Conservation (phyloP, 306 rosid species). For the Acacia crassicarpa region DNA sequence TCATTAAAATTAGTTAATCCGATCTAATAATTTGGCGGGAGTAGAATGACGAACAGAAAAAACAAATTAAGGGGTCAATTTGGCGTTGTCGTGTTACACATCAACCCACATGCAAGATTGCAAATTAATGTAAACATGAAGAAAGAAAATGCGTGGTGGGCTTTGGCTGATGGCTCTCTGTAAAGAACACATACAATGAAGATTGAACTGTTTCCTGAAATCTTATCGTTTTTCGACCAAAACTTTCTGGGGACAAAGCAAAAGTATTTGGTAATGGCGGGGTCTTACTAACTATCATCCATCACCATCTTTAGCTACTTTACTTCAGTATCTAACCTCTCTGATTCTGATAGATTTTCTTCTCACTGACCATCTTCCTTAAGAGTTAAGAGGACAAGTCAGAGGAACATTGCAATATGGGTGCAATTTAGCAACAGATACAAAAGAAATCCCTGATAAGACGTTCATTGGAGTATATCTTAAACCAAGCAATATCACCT, state of each 20-base stretch:
- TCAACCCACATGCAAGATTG: slow-evolving; percentile 15
- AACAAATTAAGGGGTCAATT: neutral
- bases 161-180: neutral
- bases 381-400: neutral
- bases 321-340: neutral
- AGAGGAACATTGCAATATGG: neutral
- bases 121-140: slow-evolving; percentile 20
- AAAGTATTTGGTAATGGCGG: slow-evolving; percentile 25
- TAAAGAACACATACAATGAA: neutral
- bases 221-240: slow-evolving; percentile 16
- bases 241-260: slow-evolving; percentile 9
- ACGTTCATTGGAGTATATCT: slow-evolving; percentile 8
- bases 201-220: slow-evolving; percentile 11
- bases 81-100: neutral
- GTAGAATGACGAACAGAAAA: neutral
- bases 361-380: neutral
- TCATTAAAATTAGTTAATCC: too few relatives aligned
- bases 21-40: neutral
- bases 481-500: neutral
- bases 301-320: slow-evolving; percentile 12
- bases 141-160: slow-evolving; percentile 4
- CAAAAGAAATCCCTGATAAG: neutral
- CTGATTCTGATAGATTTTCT: neutral
- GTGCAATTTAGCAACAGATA: neutral
- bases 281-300: slow-evolving; percentile 18